These are phyloP conservation scores for Canna indica DNA, from an alignment of 176 grass and related monocot species.

Conservation along the genomic window DNA sequence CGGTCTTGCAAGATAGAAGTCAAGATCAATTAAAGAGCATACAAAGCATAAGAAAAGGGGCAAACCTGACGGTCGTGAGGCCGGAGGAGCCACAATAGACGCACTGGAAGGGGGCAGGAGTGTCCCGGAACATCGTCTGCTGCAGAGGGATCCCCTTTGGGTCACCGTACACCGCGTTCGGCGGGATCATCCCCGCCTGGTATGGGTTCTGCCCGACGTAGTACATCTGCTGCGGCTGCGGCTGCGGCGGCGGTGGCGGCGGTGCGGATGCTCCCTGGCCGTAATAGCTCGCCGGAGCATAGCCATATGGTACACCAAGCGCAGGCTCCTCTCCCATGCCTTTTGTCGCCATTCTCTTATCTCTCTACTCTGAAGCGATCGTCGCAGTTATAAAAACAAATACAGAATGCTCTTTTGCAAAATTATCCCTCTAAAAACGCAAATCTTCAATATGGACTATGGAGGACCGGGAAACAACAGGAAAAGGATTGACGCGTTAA, in stretches of 20 bases:
- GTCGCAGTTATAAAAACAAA: no score
- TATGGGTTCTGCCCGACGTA: slow-evolving; percentile 58
- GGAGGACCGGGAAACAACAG: no score
- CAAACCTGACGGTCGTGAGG: slow-evolving; percentile 53
- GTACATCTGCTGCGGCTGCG: slow-evolving; percentile 26
- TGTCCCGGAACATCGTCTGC: slow-evolving; percentile 98
- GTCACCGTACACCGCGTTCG: slow-evolving; percentile 76
- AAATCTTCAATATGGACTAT: no score
- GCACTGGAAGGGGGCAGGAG: slow-evolving; percentile 85
- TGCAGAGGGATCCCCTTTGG: slow-evolving; percentile 80
- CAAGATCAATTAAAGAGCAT: neutral
- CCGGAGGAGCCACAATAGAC: slow-evolving; percentile 67
- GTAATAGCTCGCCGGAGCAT: slow-evolving; percentile 4
- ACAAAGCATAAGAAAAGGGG: neutral
- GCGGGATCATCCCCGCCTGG: slow-evolving; percentile 66
- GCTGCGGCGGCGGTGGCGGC: slow-evolving; percentile 15
- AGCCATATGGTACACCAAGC: slow-evolving; percentile 50
- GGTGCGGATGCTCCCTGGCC: neutral
- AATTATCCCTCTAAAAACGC: no score
- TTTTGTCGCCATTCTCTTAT: slow-evolving; percentile 27
- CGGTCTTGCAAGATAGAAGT: neutral
- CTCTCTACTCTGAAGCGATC: neutral
- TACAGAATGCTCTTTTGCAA: no score
- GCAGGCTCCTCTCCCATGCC: slow-evolving; percentile 30
- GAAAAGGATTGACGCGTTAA: no score